Conservation (phyloP, 495 filamentous ascomycete genomes). For the Corynascus novoguineensis region DNA sequence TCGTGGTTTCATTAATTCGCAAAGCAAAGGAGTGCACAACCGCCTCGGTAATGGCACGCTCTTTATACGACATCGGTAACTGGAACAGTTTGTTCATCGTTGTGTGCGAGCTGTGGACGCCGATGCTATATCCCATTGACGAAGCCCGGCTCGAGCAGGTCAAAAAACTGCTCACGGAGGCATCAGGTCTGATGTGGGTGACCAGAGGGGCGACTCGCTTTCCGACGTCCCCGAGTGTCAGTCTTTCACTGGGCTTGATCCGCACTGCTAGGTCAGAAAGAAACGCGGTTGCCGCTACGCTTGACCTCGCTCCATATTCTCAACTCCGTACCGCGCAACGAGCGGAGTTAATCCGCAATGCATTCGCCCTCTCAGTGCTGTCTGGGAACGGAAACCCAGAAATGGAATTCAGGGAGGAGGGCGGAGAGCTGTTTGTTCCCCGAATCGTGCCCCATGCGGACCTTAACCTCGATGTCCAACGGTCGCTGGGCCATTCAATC, state of each 20-base stretch:
- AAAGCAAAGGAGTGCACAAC: constrained; percentile 33
- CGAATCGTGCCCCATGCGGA: constrained; percentile 36
- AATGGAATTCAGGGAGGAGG: constrained; percentile 37
- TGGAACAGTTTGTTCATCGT: constrained; percentile 30
- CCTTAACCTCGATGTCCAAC: constrained; percentile 34
- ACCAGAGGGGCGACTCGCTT: constrained; percentile 38
- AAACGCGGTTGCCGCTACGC: constrained; percentile 28
- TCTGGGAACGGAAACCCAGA: constrained; percentile 23
- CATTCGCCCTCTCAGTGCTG: constrained; percentile 24
- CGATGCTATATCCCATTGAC: constrained; percentile 26
- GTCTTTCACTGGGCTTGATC: constrained; percentile 36
- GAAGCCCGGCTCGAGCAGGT: constrained; percentile 31
- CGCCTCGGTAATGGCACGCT: constrained; percentile 20
- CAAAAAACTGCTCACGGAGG: constrained; percentile 33
- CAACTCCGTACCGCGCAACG: constrained; percentile 25
- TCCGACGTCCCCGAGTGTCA: constrained; percentile 30
- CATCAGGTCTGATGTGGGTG: constrained; percentile 37
- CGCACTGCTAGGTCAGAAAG: constrained; percentile 37
- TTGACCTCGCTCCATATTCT: constrained; percentile 33
- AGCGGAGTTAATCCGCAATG: constrained; percentile 27
- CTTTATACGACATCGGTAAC: constrained; percentile 22
- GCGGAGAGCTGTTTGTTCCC: constrained; percentile 32
- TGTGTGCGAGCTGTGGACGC: constrained; percentile 27
- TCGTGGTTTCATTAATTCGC: constrained; percentile 31
- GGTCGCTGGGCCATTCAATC: constrained; percentile 28